phyloP scores from a whole-genome alignment of 805 yeast species.

The Candida caryicola region DNA sequence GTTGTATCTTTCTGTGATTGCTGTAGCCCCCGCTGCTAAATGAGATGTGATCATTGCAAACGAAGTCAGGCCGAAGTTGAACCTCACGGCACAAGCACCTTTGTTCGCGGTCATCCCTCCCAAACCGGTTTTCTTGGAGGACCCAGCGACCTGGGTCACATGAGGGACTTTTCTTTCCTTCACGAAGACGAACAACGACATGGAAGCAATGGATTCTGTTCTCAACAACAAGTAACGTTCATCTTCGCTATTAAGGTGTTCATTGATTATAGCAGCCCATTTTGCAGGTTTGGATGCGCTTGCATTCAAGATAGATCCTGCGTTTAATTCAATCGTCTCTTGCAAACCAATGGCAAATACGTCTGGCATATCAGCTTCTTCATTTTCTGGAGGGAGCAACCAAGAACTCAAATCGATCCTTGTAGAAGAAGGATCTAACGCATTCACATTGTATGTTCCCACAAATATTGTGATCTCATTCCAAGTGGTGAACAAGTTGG shows the following conservation, averaged over 20 bases:
- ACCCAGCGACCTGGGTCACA: slow-evolving; percentile 87
- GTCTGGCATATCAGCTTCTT: slow-evolving; percentile 54
- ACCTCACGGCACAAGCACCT: slow-evolving; percentile 92
- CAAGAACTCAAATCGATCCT: slow-evolving; percentile 65
- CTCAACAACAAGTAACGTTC: slow-evolving; percentile 59
- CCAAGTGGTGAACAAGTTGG: slow-evolving; percentile 56
- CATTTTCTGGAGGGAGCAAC: slow-evolving; percentile 71
- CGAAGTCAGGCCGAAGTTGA: slow-evolving; percentile 47
- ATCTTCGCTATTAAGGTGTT: slow-evolving; percentile 52
- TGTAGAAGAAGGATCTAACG: slow-evolving; percentile 45
- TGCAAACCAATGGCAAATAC: slow-evolving; percentile 88
- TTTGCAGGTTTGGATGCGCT: slow-evolving; percentile 73
- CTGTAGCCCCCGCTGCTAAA: slow-evolving; percentile 86
- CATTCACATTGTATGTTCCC: slow-evolving; percentile 89
- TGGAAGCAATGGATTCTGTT: slow-evolving; percentile 73
- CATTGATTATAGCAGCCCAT: slow-evolving; percentile 72
- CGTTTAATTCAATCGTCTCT: slow-evolving; percentile 89
- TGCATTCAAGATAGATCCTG: slow-evolving; percentile 83
- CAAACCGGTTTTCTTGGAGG: slow-evolving; percentile 90
- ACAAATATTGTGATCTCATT: slow-evolving; percentile 63
- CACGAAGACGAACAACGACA: slow-evolving; percentile 61
- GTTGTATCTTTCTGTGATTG: slow-evolving; percentile 78
- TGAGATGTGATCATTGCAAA: slow-evolving; percentile 87
- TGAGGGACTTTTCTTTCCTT: slow-evolving; percentile 46
- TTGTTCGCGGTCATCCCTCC: slow-evolving; percentile 98